These are phyloP conservation scores for Articulospora tetracladia DNA, from an alignment of 495 filamentous ascomycete genomes.

Conservation along the genomic window DNA sequence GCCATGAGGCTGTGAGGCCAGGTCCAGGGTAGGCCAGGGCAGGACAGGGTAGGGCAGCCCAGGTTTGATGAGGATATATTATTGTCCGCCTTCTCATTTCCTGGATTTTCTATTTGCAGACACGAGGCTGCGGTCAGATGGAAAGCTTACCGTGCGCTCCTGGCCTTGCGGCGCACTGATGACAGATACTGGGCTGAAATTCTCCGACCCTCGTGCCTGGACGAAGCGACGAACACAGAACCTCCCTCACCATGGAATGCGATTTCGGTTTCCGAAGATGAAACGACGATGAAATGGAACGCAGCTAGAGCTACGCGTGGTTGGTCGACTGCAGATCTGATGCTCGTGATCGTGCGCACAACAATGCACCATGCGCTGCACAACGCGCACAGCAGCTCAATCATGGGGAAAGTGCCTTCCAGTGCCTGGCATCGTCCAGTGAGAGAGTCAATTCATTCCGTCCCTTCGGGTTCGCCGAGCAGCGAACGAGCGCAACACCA, in stretches of 20 bases:
- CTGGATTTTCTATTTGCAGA: background rate
- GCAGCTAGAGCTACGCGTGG: background rate
- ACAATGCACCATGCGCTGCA: background rate
- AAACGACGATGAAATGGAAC: slow-evolving; percentile 8
- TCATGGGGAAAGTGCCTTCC: no score
- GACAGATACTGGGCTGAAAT: background rate
- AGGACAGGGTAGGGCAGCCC: no score
- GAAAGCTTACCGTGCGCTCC: no score
- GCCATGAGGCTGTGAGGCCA: no score
- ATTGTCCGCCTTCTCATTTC: no score
- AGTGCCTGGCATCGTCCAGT: background rate
- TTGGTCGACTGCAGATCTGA: background rate
- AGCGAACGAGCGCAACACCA: background rate
- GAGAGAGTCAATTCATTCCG: background rate
- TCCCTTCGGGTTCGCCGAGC: background rate
- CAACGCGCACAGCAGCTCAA: background rate
- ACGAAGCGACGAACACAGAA: background rate
- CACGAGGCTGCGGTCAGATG: background rate
- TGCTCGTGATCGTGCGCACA: background rate
- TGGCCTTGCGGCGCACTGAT: background rate
- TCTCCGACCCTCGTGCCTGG: background rate
- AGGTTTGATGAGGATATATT: slow-evolving; percentile 2
- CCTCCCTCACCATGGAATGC: background rate
- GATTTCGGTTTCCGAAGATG: background rate
- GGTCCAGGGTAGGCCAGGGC: background rate